Base-by-base conservation (phyloP, 2,329 filamentous ascomycete species). In the Nakataea oryzae region DNA sequence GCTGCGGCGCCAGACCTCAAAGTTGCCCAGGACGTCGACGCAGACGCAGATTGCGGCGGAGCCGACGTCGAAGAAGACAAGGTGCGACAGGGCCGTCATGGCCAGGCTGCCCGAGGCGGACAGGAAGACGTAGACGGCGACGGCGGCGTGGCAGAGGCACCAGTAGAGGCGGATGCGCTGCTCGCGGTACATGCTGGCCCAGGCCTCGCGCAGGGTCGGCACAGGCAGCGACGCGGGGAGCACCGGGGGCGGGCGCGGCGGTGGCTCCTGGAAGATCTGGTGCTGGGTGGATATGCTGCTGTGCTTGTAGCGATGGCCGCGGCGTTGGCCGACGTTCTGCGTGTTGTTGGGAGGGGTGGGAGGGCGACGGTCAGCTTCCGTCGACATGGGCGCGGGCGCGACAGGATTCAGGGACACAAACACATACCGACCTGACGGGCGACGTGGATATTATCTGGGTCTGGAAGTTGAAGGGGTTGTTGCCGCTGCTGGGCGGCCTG, bases 251-350 rank as follows among this genome's bases (percentile, higher is more conserved):
- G 93, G 89, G 61, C 93, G 85, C 5, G 86, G 89, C 0, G 92
- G 87, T 8, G 95, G 95, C 73, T 97, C 92, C 68, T 96, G 90
- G 74, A 97, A 96, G 74, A 97, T 96, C 74, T 97, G 93, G 73
- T 97, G 93, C 69, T 87, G 85, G 9, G 85, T 78, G 26, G 91
- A 96, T 63, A 99, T 89, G 72, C 91, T 96, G 73, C 90, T 96
- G 78, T 97, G 93, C 73, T 97, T 96, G 81, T 99, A 99, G 73
- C 95, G 92, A 78, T 99, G 95, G 65, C 95, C 95, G 64, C 93
- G 88, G 67, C 95, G 86, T 74, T 96, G 91, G 66, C 93, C 93
- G 66, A 97, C 86, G 68, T 91, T 93, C 88, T 96, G 73, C 61
- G 64, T 54, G 61, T 60, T 29, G 28, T 50, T 14, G 47, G 58